Evolutionary conservation across 164 flowering plant genomes (phyloP).

Genomic region (Kingdonia uniflora): DNA sequence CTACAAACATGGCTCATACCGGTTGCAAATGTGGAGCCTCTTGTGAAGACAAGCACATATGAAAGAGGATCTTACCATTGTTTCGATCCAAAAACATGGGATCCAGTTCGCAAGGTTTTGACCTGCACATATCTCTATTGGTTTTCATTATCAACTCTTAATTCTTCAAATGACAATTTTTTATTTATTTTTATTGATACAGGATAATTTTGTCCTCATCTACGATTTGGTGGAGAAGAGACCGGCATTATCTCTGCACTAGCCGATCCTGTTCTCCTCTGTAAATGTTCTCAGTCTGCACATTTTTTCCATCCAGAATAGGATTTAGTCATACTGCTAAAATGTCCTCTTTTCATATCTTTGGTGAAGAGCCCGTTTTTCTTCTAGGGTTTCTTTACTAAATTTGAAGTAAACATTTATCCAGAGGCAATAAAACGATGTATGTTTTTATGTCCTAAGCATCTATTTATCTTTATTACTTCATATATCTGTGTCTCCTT

Average conservation of each 20-base stretch:
- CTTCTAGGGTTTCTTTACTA: no score
- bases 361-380: no score
- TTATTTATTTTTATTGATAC: slow-evolving; percentile 8
- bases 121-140: background rate
- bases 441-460: no score
- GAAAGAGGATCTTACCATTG: slow-evolving; percentile 36
- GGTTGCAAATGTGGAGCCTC: slow-evolving; percentile 21
- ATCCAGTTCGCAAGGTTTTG: slow-evolving; percentile 30
- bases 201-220: slow-evolving; percentile 32
- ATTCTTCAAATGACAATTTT: background rate
- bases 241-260: slow-evolving; percentile 26
- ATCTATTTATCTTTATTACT: no score
- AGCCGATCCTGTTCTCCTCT: background rate
- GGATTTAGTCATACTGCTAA: no score
- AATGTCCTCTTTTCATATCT: no score
- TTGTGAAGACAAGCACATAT: slow-evolving; percentile 23
- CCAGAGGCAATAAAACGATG: no score
- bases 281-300: no score
- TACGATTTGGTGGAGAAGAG: slow-evolving; percentile 32
- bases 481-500: no score
- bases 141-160: background rate
- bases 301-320: no score
- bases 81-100: slow-evolving; percentile 34
- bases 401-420: no score
- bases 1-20: slow-evolving; percentile 24